Conservation (phyloP, 2,329 filamentous ascomycete genomes). For the Orbilia oligospora region DNA sequence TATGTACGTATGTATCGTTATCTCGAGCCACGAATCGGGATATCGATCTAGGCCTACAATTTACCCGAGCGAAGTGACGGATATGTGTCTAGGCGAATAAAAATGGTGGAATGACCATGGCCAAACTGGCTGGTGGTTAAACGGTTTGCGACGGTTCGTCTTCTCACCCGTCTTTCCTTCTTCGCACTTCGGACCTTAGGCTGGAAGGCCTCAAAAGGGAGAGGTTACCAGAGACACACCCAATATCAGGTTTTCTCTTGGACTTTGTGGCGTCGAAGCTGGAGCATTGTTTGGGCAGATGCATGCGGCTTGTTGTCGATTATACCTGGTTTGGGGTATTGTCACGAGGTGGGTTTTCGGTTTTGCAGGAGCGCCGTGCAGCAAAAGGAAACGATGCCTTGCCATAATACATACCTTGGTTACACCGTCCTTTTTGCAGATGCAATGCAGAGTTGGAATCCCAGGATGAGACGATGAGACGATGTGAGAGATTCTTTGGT, state of each 20-base stretch:
- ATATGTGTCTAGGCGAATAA: slow-evolving; percentile 19
- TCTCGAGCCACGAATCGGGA: slow-evolving; percentile 9
- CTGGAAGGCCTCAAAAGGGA: slow-evolving; percentile 18
- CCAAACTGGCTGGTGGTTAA: slow-evolving; percentile 10
- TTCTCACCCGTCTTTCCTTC: slow-evolving; percentile 49
- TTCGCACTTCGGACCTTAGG: slow-evolving; percentile 53
- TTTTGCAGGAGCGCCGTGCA: neutral
- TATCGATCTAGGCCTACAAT: slow-evolving; percentile 9
- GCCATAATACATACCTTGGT: neutral
- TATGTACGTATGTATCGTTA: neutral
- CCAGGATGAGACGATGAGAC: neutral
- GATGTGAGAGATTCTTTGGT: neutral
- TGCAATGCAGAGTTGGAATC: neutral
- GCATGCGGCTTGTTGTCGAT: neutral
- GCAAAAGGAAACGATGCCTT: neutral
- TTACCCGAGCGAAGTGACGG: slow-evolving; percentile 20
- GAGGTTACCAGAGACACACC: neutral
- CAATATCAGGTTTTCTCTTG: slow-evolving; percentile 13
- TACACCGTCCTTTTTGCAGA: neutral
- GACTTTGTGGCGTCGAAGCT: slow-evolving; percentile 2
- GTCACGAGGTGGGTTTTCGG: neutral
- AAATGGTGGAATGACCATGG: slow-evolving; percentile 25
- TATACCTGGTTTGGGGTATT: slow-evolving; percentile 31
- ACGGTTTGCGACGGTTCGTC: neutral
- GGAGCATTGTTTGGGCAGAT: neutral